Evolutionary conservation across 805 yeast species (phyloP), one percentile per base, ranked within the genome.

Genomic region (Kodamaea sagamina): DNA sequence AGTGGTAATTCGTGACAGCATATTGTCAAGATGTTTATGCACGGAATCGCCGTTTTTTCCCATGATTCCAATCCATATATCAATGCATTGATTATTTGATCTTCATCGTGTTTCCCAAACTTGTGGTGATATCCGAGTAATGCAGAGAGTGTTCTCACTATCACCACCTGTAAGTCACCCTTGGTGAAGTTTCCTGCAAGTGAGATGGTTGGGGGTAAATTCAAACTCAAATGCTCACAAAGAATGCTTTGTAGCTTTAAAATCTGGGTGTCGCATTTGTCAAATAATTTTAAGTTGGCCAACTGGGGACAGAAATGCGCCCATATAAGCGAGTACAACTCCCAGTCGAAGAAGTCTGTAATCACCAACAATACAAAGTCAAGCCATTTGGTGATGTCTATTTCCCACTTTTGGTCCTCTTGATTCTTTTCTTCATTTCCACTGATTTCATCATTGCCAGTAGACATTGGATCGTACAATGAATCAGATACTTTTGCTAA

Each of bases 1-100:
- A 72, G 58, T 1, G 96, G 95, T 25, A 86, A 71, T 57, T 87
- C 96, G 58, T 85, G 88, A 57, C 95, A 84, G 51, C 92, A 85
- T 2, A 85, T 73, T 4, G 85, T 80, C 45, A 90, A 66, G 32
- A 84, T 82, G 52, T 88, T 89, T 21, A 89, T 77, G 50, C 89
- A 79, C 2, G 95, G 89, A 26, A 83, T 77, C 0, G 89, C 86
- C 0, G 95, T 81, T 47, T 78, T 79, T 47, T 88, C 89, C 87
- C 90, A 84, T 0, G 89, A 81, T 1, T 81, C 75, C 41, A 86
- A 62, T 0, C 87, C 86, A 36, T 73, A 63, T 9, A 83, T 67
- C 19, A 84, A 68, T 0, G 89, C 72, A 43, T 74, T 74, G 12
- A 86, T 72, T 17, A 87, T 68, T 44, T 73, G 78, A 55, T 85